Evolutionary conservation across 169 alveolate species (phyloP), one percentile per base, ranked within the genome.

Genomic region (Besnoitia besnoiti): DNA sequence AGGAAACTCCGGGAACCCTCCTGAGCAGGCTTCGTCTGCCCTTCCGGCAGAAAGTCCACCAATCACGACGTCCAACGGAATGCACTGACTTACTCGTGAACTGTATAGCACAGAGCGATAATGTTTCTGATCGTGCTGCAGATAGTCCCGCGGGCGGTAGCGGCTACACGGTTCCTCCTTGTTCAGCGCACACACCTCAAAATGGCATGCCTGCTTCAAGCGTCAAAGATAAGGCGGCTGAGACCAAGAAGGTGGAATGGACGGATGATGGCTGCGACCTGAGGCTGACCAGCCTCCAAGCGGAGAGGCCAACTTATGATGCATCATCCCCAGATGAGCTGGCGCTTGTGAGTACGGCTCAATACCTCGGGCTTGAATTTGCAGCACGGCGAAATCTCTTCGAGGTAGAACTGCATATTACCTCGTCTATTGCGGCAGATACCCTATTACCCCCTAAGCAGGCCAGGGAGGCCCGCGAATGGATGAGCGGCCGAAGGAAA

Each of bases 281-380:
- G 27, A 61, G n/a, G 27, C 27, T 30, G 27, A 61, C 30, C n/a
- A 61, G n/a, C 27, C 76, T 30, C 30, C 76, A 27, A 61, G 27
- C 30, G n/a, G 76, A 61, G n/a, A 27, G 76, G 27, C 30, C 76
- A 61, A 61, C 30, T 73, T 97, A 96, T 91, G 97, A 96, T 35
- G 98, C 98, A 35, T 95, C 97, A 40, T 96, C 97, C n/a, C 98
- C 98, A 0, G 98, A 97, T 79, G 98, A 97, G 85, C 90, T 97
- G 55, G 98, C 98, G 0, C 95, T 97, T 3, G 96, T 96, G n/a
- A 87, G 92, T 46, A 97, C 97, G 8, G 95, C 96, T 2, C 92
- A 94, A 39, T 85, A 94, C 84, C 88, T 96, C 59, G 98, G 76
- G n/a, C 27, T 61, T 30, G 76, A 61, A 61, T 61, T 61, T 61